These are phyloP conservation scores for Gnomoniopsis sp. DNA, from an alignment of 2,329 filamentous ascomycete genomes.

Conservation along the genomic window DNA sequence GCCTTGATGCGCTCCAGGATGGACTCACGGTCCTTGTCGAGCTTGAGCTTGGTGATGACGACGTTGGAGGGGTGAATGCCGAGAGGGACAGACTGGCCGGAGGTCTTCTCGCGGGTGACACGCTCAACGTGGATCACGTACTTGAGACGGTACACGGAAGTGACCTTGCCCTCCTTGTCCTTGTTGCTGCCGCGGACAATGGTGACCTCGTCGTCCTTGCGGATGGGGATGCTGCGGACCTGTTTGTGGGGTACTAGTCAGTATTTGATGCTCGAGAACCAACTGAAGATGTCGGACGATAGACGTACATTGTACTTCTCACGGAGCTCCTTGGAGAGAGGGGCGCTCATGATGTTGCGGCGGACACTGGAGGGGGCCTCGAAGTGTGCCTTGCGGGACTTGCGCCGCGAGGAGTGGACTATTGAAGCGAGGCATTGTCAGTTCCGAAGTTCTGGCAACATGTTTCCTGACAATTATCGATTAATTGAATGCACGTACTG, in stretches of 20 bases:
- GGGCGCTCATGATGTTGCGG: conserved; percentile 95
- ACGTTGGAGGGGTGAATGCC: conserved; percentile 96
- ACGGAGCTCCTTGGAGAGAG: conserved; percentile 92
- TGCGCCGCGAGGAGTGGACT: conserved; percentile 87
- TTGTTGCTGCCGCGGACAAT: conserved; percentile 93
- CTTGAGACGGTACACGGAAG: conserved; percentile 96
- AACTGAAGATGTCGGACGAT: no score
- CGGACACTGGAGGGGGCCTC: conserved; percentile 89
- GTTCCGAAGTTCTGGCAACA: conserved; percentile 3
- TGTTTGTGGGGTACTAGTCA: conserved; percentile 32
- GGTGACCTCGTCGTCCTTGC: conserved; percentile 94
- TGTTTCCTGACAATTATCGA: neutral
- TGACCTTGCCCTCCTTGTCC: conserved; percentile 98
- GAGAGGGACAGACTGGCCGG: conserved; percentile 91
- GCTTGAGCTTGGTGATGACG: conserved; percentile 97
- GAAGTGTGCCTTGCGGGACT: conserved; percentile 99
- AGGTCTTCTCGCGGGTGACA: conserved; percentile 94
- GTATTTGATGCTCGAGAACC: neutral
- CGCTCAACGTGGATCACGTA: conserved; percentile 97
- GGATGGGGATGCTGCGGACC: conserved; percentile 94
- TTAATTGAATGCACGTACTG: conserved; percentile 20
- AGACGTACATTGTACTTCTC: conserved; percentile 94
- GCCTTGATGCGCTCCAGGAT: conserved; percentile 82
- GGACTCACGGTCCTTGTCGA: conserved; percentile 90
- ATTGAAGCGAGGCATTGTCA: conserved; percentile 21